Base-by-base conservation (phyloP, 139 green algal genomes). In the Chlamydomonas urium region DNA sequence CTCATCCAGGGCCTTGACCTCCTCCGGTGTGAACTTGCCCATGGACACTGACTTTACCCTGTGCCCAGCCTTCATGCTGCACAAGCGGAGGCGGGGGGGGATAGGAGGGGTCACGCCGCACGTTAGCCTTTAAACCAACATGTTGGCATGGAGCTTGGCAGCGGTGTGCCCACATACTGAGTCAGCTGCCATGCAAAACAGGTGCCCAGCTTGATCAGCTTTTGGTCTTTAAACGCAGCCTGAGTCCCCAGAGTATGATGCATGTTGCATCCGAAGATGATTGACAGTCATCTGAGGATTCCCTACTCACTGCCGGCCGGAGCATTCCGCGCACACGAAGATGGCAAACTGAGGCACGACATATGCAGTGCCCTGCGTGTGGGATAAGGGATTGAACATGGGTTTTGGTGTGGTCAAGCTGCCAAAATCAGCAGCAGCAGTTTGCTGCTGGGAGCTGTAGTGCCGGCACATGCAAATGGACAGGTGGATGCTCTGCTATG, bases 11-110 rank as follows among this genome's bases (percentile, higher is more conserved):
- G 19, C 29, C 23, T 60, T 57, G 19, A 75, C 57, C 38, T 75
- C 69, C 38, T 75, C 69, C 26, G 56, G 19, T 23, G 71, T 71
- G 60, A 69, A 76, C 60, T 61, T 71, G 59, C 71, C 71, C 71
- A 76, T 70, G 2, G 70, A 63, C 4, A 76, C 42, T 31, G 35
- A 61, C 56, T 75, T 75, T 2, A 75, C 69, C 4, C 69, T 33
- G 21, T 69, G 69, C 4, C 69, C 69, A 31, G 6, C 23, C 26
- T 28, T 33, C 69, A 75, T 75, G 56, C 69, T 75, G 69, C 69
- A 26, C 4, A 33, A 10, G 6, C 14, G 17, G 17, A 38, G 42
- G 10, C 14, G 42, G 42, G 10, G 17, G 10, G 42, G 4, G 29
- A 38, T 66, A 31, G 6, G 58, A 4, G 26, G 6, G 3, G n/a